These are phyloP conservation scores for Margaritispora aquatica DNA, from an alignment of 495 filamentous ascomycete species.

Conservation along the genomic window DNA sequence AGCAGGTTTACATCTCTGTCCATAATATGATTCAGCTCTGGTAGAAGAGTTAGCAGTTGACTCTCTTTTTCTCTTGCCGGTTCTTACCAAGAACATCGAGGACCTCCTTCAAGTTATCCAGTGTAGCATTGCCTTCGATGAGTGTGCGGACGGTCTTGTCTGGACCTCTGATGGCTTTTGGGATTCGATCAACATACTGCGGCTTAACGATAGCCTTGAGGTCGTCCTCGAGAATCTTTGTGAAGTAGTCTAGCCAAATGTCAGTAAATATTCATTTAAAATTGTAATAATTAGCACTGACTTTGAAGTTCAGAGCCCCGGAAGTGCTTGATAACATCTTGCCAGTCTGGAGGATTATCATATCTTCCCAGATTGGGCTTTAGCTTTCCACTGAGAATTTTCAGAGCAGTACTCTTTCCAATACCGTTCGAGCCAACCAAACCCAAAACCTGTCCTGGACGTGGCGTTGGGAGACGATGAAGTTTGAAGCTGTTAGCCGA, in stretches of 20 bases:
- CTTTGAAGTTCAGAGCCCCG: constrained; percentile 95
- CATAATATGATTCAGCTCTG: constrained; percentile 79
- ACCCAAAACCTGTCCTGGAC: constrained; percentile 94
- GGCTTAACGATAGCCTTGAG: constrained; percentile 97
- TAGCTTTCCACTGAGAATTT: constrained; percentile 95
- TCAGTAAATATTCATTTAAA: constrained; percentile 9
- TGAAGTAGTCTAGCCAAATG: constrained; percentile 76
- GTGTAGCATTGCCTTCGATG: constrained; percentile 63
- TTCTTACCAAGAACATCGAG: constrained; percentile 67
- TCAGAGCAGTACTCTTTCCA: constrained; percentile 96
- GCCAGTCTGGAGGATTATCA: constrained; percentile 97
- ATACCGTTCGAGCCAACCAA: constrained; percentile 99
- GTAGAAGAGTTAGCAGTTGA: neutral
- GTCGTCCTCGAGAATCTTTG: constrained; percentile 92
- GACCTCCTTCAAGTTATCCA: constrained; percentile 81
- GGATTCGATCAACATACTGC: constrained; percentile 98
- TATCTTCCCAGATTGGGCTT: constrained; percentile 95
- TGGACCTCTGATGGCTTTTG: constrained; percentile 75
- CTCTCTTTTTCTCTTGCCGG: neutral
- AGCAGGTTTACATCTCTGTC: constrained; percentile 83
- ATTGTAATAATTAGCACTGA: constrained; percentile 34
- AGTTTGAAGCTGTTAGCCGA: constrained; percentile 99
- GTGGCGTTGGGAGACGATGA: constrained; percentile 88
- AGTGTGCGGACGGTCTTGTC: constrained; percentile 71
- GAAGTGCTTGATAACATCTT: constrained; percentile 97